Evolutionary conservation across 2,329 filamentous ascomycete genomes (phyloP), one percentile per base, ranked within the genome.

Genomic region (Phoma herbarum): DNA sequence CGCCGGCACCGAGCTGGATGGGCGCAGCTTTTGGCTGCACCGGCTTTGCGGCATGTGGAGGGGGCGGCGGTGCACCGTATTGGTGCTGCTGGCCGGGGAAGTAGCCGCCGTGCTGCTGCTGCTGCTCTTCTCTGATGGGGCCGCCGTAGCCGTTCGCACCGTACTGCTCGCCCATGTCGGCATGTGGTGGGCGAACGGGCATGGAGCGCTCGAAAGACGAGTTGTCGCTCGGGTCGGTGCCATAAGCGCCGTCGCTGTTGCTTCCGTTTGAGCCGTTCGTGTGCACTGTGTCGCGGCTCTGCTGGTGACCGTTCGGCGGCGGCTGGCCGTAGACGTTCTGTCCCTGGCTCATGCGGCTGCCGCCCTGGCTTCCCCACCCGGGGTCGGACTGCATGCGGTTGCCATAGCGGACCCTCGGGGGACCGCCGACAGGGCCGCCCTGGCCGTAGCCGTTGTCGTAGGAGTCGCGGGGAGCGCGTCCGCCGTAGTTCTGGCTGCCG

Each of bases 201-300:
- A 85, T 85, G 33, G 88, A 81, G 61, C 92, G 88, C 73, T 97
- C 92, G 67, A 96, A 86, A 1, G 92, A 96, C 79, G 92, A 96
- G 79, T 96, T 96, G 73, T 97, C 91, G 73, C 93, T 97, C 80
- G 91, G 93, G 73, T 97, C 93, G 59, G 92, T 96, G 64, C 89
- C 89, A 76, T 95, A 88, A 12, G 88, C 88, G 2, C 63, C 68
- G 57, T 97, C 93, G 52, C 81, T 87, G 63, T 89, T 87, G 66
- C 86, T 90, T 48, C 88, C 90, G 70, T 88, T 91, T 22, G 88
- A 89, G 11, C 88, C 87, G 59, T 89, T 90, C 12, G 91, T 92
- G 35, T 90, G 90, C 43, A 96, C 90, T 1, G 92, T 97, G 75
- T 97, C 93, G 77, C 94, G 91, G 1, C 92, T 95, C 64, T 87